A percentile compares a stretch with the other conserved stretches of the same genome.
phyloP scores from a whole-genome alignment of 495 filamentous ascomycete species.

The Lasiosphaeria hispida region DNA sequence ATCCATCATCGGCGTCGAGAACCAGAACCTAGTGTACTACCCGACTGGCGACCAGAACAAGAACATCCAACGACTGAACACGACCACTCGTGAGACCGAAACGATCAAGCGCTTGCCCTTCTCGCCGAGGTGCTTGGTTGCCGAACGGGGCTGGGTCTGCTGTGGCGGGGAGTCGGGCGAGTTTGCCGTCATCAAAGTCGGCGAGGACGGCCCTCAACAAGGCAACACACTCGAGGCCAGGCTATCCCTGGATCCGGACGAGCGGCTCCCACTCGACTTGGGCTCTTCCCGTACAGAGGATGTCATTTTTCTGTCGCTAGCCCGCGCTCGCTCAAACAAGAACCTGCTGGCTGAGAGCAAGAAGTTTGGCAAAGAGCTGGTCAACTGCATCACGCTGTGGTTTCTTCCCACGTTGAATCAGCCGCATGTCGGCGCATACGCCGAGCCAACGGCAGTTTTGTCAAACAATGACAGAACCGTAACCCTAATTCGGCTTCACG shows the following conservation, averaged over 20 bases:
- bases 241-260: conserved; percentile 52
- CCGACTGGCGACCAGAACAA: conserved; percentile 48
- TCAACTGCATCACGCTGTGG: conserved; percentile 59
- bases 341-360: conserved; percentile 36
- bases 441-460: conserved; percentile 46
- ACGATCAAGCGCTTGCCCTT: conserved; percentile 78
- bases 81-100: conserved; percentile 67
- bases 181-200: conserved; percentile 73
- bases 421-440: conserved; percentile 36
- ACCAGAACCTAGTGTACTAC: conserved; percentile 76
- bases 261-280: conserved; percentile 57
- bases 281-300: conserved; percentile 37
- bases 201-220: conserved; percentile 25
- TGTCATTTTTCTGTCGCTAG: conserved; percentile 21
- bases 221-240: conserved; percentile 28
- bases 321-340: conserved; percentile 37
- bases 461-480: conserved; percentile 88
- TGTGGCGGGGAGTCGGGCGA: conserved; percentile 84
- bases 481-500: conserved; percentile 65
- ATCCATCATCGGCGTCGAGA: conserved; percentile 80
- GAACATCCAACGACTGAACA: conserved; percentile 71
- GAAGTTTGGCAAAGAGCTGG: conserved; percentile 47
- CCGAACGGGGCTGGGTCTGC: conserved; percentile 82
- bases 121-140: conserved; percentile 77
- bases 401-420: conserved; percentile 33